A percentile compares a stretch with the other conserved stretches of the same genome.
Conservation (phyloP, 2,329 filamentous ascomycete genomes). For the Aspergillus glaucus region DNA sequence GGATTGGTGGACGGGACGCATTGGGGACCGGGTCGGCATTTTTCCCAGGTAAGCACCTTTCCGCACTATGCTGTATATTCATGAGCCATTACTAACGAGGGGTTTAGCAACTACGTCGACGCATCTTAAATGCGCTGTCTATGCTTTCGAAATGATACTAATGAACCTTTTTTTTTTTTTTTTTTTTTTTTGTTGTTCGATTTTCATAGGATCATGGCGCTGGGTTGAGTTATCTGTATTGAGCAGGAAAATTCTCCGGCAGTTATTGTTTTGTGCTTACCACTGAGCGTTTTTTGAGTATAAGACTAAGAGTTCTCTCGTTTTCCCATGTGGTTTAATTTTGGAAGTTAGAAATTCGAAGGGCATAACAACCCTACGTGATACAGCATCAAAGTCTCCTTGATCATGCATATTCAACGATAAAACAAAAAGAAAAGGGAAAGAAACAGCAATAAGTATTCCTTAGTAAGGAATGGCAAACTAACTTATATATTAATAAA, state of each 20-base stretch:
- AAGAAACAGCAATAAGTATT: too few species aligned
- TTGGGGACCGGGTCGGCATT: conserved; percentile 78
- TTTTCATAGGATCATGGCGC: not conserved
- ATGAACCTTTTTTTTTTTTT: conserved; percentile 1
- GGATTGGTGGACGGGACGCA: conserved; percentile 96
- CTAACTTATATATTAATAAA: too few species aligned
- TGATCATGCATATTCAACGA: too few species aligned
- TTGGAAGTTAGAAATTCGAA: too few species aligned
- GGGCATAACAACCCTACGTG: too few species aligned
- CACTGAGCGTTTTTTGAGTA: not conserved
- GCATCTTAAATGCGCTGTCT: conserved; percentile 17
- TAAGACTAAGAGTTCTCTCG: too few species aligned
- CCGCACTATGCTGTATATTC: not conserved
- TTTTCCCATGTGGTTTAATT: too few species aligned
- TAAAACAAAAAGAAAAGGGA: too few species aligned
- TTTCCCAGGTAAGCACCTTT: conserved; percentile 65
- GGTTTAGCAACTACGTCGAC: conserved; percentile 33
- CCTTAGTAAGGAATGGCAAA: too few species aligned
- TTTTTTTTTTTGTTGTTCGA: not conserved
- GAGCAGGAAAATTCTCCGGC: too few species aligned
- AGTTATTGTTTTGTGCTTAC: not conserved
- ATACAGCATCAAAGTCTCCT: too few species aligned
- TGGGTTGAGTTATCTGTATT: not conserved
- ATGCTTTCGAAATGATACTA: conserved; percentile 18
- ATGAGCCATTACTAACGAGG: conserved; percentile 5